Base-by-base conservation (phyloP, 805 yeast species). In the Kockiozyma suomiensis region DNA sequence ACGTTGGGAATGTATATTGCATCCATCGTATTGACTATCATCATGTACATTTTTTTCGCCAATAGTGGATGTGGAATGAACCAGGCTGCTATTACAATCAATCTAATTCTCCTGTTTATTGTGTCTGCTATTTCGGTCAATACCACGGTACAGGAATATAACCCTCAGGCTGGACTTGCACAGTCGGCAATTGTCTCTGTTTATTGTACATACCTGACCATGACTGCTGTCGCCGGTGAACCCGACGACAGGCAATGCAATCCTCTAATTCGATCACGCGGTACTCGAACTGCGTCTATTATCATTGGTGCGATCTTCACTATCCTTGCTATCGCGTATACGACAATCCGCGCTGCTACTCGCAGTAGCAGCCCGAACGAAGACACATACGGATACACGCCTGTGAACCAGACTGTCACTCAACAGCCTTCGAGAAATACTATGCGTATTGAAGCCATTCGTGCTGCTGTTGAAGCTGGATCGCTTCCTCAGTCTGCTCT, bases 321-420 rank as follows among this genome's bases (percentile, higher is more conserved):
- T 0, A 90, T 94, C 70, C 79, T 90, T 54, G 97, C 99, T 0
- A 88, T 94, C 64, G 97, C 97, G 0, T 96, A 94, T 72, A 94
- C 99, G 1, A 94, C 99, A 0, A 91, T 97, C 0, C 82, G 98
- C 65, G 99, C 98, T 0, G 99, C 97, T 4, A 91, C 93, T 1
- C 85, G 85, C 48, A 43, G 33, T 21, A 28, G 38, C 10, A 23
- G 75, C 3, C 72, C 74, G 5, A 79, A 54, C 66, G 75, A 70
- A 37, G 60, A 58, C 54, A 28, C 41, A 10, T 56, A 64, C 47
- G 58, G 58, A 5, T 58, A 62, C 45, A 48, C 66, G 23, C 35
- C 62, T 7, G 51, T 62, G 30, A 45, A 42, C 38, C 61, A 56
- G 52, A 49, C 59, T 0, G 72, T 79, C 26, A 70, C 78, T 26